Conservation (phyloP, 306 rosid genomes). For the Urtica urens region DNA sequence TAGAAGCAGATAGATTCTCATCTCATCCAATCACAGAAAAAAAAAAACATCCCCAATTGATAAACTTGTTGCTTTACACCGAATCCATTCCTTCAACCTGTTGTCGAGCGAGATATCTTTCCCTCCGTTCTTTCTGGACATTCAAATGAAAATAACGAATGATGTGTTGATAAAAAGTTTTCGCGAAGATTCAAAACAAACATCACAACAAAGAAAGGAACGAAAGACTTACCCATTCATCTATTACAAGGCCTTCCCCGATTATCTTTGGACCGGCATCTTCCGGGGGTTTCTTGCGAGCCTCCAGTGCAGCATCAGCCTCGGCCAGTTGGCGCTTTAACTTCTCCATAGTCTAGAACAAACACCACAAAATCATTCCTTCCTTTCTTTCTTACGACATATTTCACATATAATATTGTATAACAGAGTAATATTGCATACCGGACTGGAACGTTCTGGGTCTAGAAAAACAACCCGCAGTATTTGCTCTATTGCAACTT, state of each 20-base stretch:
- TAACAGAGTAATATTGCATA: conserved; percentile 23
- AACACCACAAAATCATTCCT: not conserved
- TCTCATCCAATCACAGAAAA: conserved; percentile 6
- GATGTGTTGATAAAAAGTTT: not conserved
- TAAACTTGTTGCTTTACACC: conserved; percentile 28
- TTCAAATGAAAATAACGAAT: conserved; percentile 4
- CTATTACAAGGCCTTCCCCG: conserved; percentile 92
- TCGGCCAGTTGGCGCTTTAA: conserved; percentile 68
- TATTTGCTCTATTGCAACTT: conserved; percentile 79
- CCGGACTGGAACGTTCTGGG: conserved; percentile 71
- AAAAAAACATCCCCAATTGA: conserved; percentile 11
- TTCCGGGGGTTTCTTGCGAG: conserved; percentile 66
- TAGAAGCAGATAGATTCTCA: conserved; percentile 7
- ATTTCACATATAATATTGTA: too few relatives aligned
- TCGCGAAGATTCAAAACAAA: not conserved
- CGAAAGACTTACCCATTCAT: conserved; percentile 68
- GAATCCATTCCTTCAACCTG: conserved; percentile 78
- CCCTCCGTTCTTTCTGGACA: conserved; percentile 88
- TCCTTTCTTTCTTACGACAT: too few relatives aligned
- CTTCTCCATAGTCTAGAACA: conserved; percentile 49
- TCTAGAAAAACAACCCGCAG: conserved; percentile 81
- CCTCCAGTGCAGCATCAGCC: conserved; percentile 72
- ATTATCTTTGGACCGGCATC: conserved; percentile 62
- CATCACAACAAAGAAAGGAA: not conserved
- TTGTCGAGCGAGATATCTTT: conserved; percentile 86